Conservation (phyloP, 2,329 filamentous ascomycete species). For the Hansfordia pulvinata region DNA sequence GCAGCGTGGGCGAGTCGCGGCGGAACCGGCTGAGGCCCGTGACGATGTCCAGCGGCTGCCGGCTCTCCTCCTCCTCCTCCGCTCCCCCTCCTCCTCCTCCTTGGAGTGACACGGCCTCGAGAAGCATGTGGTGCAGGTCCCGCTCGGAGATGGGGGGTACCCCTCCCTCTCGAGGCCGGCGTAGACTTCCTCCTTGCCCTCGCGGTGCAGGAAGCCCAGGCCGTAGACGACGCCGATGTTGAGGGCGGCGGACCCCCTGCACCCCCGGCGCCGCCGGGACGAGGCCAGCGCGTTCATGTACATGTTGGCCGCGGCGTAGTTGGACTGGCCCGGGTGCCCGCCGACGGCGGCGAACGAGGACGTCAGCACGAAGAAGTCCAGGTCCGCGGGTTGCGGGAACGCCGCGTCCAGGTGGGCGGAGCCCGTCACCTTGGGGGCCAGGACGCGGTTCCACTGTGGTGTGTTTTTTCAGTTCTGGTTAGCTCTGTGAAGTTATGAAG, state of each 20-base stretch:
- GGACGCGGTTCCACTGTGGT: constrained; percentile 21
- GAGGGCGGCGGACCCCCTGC: constrained; percentile 23
- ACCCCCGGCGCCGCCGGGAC: constrained; percentile 18
- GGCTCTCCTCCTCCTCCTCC: constrained; percentile 9
- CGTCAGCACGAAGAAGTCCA: constrained; percentile 33
- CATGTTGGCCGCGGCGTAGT: constrained; percentile 31
- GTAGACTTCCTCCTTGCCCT: constrained; percentile 24
- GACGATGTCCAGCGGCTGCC: constrained; percentile 19
- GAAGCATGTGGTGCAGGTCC: constrained; percentile 35
- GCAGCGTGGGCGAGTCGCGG: constrained; percentile 15
- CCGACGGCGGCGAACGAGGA: constrained; percentile 29
- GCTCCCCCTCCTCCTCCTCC: too few relatives aligned
- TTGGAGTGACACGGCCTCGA: constrained; percentile 38
- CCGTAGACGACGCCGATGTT: constrained; percentile 33
- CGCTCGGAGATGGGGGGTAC: constrained; percentile 33
- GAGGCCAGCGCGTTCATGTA: constrained; percentile 30
- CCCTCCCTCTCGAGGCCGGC: constrained; percentile 25
- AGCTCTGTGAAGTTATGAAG: too few relatives aligned
- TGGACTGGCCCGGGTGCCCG: constrained; percentile 27
- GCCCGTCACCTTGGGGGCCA: constrained; percentile 25
- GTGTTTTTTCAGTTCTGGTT: too few relatives aligned
- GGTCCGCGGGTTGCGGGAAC: constrained; percentile 15
- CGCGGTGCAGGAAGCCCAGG: constrained; percentile 26
- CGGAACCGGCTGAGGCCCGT: constrained; percentile 25
- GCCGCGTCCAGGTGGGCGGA: constrained; percentile 23